Evolutionary conservation across 139 green algal species (phyloP), one percentile per base, ranked within the genome.

Genomic region (Dunaliella sp.): DNA sequence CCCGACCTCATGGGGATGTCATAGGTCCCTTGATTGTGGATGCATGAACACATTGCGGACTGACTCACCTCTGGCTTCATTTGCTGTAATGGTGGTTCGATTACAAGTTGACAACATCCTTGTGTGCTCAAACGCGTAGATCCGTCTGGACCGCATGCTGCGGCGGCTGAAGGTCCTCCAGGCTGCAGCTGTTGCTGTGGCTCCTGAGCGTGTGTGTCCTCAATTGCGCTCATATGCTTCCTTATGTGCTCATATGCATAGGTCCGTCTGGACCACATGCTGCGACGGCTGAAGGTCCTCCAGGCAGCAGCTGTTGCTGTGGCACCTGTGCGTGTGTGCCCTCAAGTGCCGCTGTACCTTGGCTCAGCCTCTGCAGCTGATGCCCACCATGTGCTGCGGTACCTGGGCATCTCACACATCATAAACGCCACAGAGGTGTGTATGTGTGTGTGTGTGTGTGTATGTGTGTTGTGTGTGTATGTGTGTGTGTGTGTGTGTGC

Each of bases 361-460:
- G 95, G 94, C 3, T 91, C 89, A 7, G 95, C 94, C 0, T 93
- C 98, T 75, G 91, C 92, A 31, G 94, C 96, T 0, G 90, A 94
- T 92, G 92, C 82, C 48, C 88, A 93, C 76, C 91, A 97, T 87
- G 80, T 96, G 85, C 90, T 98, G 83, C 85, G 87, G 3, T 93
- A 97, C 86, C 90, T 97, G 85, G 94, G 95, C 74, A 93, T 99
- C 86, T 96, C 93, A 0, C 94, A 98, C 87, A 89, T 98, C 38
- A 84, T 99, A 12, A 98, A 98, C 59, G 92, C 94, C 0, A 96
- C 95, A 25, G 88, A 97, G 90, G 94, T 94, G 81, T 24, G 87
- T 1, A 31, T 0, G 34, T 22, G 3, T 22, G 75, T 21, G 75
- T 7, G 26, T 26, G 21, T 21, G n/a, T n/a, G n/a, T n/a, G n/a